Evolutionary conservation across 1,139 yeast genomes (phyloP).

Genomic region (Lodderomyces margitis): DNA sequence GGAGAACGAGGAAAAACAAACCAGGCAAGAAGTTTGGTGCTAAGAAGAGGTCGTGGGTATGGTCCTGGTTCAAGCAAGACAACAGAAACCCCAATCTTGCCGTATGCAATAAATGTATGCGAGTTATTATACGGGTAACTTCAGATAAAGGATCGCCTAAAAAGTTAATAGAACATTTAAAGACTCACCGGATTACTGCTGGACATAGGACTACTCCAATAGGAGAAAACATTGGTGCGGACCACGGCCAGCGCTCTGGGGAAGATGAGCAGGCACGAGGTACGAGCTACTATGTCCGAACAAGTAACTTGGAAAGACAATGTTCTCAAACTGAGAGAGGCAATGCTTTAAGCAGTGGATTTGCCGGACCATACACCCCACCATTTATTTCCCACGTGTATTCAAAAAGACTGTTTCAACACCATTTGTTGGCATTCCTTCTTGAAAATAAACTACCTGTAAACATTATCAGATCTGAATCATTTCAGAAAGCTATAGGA

Average conservation of each 20-base stretch:
- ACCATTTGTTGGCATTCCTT: conserved; percentile 49
- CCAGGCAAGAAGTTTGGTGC: conserved; percentile 59
- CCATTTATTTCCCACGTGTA: conserved; percentile 38
- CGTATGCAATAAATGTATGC: conserved; percentile 54
- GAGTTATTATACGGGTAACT: conserved; percentile 44
- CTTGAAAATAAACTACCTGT: conserved; percentile 53
- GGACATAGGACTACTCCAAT: neutral
- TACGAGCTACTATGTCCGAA: neutral
- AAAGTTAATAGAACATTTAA: conserved; percentile 55
- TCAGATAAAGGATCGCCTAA: conserved; percentile 62
- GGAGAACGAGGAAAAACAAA: conserved; percentile 34
- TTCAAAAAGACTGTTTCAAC: conserved; percentile 47
- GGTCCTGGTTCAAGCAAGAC: conserved; percentile 61
- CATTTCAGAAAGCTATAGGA: conserved; percentile 52
- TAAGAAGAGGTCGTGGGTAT: conserved; percentile 59
- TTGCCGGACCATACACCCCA: conserved; percentile 20
- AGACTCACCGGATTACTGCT: conserved; percentile 47
- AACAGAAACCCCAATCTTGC: conserved; percentile 48
- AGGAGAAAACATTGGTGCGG: neutral
- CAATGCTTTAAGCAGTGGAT: neutral
- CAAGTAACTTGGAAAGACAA: neutral
- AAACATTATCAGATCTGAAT: conserved; percentile 45
- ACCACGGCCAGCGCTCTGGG: neutral
- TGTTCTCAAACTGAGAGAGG: neutral
- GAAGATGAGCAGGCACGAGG: neutral